Percentiles rank a stretch among this genome's conserved stretches.
These are phyloP conservation scores for Vaccinium vitisidaea DNA, from an alignment of 148 eudicot species.

Conservation along the genomic window DNA sequence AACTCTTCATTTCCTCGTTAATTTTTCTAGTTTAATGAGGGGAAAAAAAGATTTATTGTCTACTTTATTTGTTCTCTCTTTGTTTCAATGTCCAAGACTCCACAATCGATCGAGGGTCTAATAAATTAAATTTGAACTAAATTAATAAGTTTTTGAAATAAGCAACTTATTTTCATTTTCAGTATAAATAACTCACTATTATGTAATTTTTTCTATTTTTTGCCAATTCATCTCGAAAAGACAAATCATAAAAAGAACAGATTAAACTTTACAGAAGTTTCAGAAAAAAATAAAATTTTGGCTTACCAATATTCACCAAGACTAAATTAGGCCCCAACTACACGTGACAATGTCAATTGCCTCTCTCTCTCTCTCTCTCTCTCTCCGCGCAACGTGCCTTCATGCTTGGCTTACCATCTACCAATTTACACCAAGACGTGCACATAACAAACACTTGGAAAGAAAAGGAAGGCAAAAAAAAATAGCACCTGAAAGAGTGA, in stretches of 20 bases:
- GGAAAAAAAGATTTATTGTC: too few species aligned
- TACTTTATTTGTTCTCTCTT: too few species aligned
- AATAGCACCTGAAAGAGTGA: neutral
- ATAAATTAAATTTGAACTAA: neutral
- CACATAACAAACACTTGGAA: slow-evolving; percentile 26
- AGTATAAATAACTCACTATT: too few species aligned
- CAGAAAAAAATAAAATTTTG: neutral
- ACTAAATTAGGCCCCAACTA: neutral
- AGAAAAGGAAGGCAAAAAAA: neutral
- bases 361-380: neutral
- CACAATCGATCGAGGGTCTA: neutral
- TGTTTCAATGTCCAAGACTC: too few species aligned
- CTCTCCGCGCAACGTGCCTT: slow-evolving; percentile 23
- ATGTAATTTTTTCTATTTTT: too few species aligned
- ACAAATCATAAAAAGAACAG: too few species aligned
- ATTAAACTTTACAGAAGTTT: neutral
- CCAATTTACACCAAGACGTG: slow-evolving; percentile 30
- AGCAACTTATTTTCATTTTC: neutral
- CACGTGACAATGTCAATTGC: slow-evolving; percentile 18
- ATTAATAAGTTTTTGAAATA: neutral
- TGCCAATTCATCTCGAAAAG: too few species aligned
- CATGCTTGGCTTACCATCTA: slow-evolving; percentile 3
- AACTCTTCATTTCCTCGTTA: neutral
- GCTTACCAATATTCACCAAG: too few species aligned
- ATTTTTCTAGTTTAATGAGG: too few species aligned